Evolutionary conservation across 2,329 filamentous ascomycete species (phyloP), one percentile per base, ranked within the genome.

Genomic region (Colletotrichum musae): DNA sequence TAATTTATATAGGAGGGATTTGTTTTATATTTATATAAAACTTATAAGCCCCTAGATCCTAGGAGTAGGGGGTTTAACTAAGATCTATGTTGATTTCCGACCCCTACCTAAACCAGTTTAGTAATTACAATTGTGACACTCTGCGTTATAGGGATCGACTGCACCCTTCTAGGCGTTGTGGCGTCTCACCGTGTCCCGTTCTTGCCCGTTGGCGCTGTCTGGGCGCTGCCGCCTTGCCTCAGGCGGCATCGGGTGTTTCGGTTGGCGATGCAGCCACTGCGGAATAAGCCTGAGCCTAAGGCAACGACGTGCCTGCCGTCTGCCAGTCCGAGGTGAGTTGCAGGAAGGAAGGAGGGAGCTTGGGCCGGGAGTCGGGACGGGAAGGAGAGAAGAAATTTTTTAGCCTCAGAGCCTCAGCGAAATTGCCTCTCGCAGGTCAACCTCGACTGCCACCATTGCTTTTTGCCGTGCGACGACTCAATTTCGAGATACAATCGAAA

Each of bases 211-310:
- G 54, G 52, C 52, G 54, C 21, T 39, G 51, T 51, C 62, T 61
- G 26, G 67, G 62, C 56, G 43, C 13, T 16, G 50, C 54, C 47
- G 18, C 32, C 32, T 36, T 36, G 32, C 32, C 9, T 36, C 32
- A 36, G 62, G 54, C 50, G 43, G 36, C 26, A 47, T 57, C 67
- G 67, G 63, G 26, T 67, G 62, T 67, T 61, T 70, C 62, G 63
- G 67, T 61, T 56, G 63, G 52, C 15, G 51, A 66, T 70, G 67
- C 67, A 70, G 67, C 67, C 62, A 67, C 63, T n/a, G 10, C 32
- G 56, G 50, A 66, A 69, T 52, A 53, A 60, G 57, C 24, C 16
- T 52, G 63, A 70, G 67, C 67, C 67, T 70, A 67, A 70, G 67
- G 67, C 67, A 64, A 70, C 67, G 63, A 70, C 67, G 45, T 57